Evolutionary conservation across 2,329 filamentous ascomycete genomes (phyloP).

Genomic region (Neofusicoccum parvum): DNA sequence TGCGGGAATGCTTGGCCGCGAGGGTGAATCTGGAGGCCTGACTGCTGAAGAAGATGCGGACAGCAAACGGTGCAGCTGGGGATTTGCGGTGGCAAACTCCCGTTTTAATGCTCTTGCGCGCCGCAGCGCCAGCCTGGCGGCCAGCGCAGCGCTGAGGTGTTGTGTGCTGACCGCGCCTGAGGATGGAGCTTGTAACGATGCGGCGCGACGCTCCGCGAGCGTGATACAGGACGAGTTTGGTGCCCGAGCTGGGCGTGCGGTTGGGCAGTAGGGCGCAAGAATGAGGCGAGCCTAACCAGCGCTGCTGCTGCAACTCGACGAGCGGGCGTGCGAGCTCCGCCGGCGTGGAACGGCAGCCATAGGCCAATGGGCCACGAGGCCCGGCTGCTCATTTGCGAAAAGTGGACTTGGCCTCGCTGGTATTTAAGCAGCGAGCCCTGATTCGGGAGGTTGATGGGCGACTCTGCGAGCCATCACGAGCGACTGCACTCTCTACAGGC

Average conservation of each 20-base stretch:
- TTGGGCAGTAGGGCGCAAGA: conserved; percentile 17
- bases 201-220: neutral
- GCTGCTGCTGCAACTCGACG: neutral
- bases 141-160: conserved; percentile 19
- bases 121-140: neutral
- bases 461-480: conserved; percentile 17
- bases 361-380: conserved; percentile 1
- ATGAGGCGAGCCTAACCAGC: conserved; percentile 19
- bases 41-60: neutral
- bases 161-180: conserved; percentile 5
- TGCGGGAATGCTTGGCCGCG: neutral
- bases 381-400: conserved; percentile 19
- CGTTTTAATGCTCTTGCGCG: conserved; percentile 7
- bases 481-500: conserved; percentile 21
- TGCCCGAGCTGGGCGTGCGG: conserved; percentile 16
- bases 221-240: conserved; percentile 1
- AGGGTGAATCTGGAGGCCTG: conserved; percentile 4
- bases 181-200: conserved; percentile 5
- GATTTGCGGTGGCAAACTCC: conserved; percentile 20
- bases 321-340: neutral
- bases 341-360: conserved; percentile 4
- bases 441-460: conserved; percentile 14
- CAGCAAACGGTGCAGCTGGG: conserved; percentile 18
- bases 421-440: conserved; percentile 20
- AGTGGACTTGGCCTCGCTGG: conserved; percentile 15